A percentile compares a stretch with the other conserved stretches of the same genome.
Evolutionary conservation across 345 rosid species (phyloP).

Genomic region (Eucalyptus urophylla): DNA sequence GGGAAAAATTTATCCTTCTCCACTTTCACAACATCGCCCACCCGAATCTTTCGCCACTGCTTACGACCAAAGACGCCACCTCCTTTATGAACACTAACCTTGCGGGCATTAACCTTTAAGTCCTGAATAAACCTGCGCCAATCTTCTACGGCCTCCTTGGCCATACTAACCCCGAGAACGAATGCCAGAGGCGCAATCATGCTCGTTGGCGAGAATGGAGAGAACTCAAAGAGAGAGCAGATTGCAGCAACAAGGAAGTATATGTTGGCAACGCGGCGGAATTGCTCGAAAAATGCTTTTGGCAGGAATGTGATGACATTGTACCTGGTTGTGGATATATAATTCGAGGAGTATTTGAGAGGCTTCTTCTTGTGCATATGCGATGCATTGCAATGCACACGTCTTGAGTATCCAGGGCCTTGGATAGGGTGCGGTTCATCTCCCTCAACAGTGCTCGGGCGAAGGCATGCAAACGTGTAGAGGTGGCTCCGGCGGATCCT

Average conservation of each 20-base stretch:
- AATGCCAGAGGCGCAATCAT: conserved; percentile 86
- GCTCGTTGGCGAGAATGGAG: conserved; percentile 81
- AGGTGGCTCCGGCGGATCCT: conserved; percentile 62
- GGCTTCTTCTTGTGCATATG: conserved; percentile 58
- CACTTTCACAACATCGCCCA: conserved; percentile 82
- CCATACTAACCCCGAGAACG: conserved; percentile 93
- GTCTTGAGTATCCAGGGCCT: conserved; percentile 62
- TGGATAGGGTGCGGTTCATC: conserved; percentile 40
- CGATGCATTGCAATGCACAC: conserved; percentile 80
- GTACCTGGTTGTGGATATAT: conserved; percentile 81
- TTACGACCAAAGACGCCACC: conserved; percentile 48
- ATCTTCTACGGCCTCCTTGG: conserved; percentile 90
- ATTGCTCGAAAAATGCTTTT: conserved; percentile 85
- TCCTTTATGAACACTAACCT: conserved; percentile 39
- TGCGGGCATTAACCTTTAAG: conserved; percentile 66
- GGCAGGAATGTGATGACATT: conserved; percentile 70
- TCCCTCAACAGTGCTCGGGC: conserved; percentile 24
- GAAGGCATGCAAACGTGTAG: conserved; percentile 66
- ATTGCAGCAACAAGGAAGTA: conserved; percentile 84
- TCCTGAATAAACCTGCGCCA: conserved; percentile 97
- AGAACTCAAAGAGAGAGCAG: conserved; percentile 61
- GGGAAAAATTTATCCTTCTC: conserved; percentile 95
- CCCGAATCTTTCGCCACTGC: conserved; percentile 62
- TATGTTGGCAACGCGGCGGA: conserved; percentile 85
- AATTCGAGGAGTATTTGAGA: conserved; percentile 62